Base-by-base conservation (phyloP, 306 rosid genomes). In the Senna siamea region DNA sequence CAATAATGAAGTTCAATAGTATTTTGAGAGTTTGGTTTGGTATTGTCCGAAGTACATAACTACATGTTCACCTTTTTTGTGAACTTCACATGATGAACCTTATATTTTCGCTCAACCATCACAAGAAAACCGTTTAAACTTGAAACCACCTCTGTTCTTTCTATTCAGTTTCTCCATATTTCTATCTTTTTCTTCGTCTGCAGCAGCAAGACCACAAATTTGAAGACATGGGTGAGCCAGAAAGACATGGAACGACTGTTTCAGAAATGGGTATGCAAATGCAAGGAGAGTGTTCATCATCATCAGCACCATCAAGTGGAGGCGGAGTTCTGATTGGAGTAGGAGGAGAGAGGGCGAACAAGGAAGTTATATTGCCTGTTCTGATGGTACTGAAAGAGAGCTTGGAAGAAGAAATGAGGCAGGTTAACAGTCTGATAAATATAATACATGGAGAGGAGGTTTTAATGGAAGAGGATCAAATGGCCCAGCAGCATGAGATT, bases 111-210 rank as follows among this genome's bases (percentile, higher is more conserved):
- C 66, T 13, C 28, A 34, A 60, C 28, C 4, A 23, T 79, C 89
- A 87, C 87, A 76, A 43, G 89, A 85, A 78, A 78, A 76, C 84
- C 40, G 85, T 79, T 56, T 12, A 23, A 80, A 22, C 34, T 72
- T 13, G 50, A 46, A 34, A 59, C 15, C 0, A n/a, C 44, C 70
- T 78, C 65, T 77, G 11, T 76, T 44, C 38, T 37, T 44, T 73
- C 55, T 60, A 15, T 20, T 63, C 70, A 60, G 40, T 40, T 34
- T 28, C 70, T 37, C 66, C 75, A 48, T 23, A 10, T 20, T 43
- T n/a, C 34, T 43, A 28, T 6, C 4, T 32, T 7, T 63, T 50
- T 5, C 17, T 30, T 53, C 52, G 9, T 59, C 46, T 26, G 8
- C 65, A 11, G 28, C 40, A 77, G 1, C 67, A 48, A 44, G 6